These are phyloP conservation scores for Backusella circina DNA, from an alignment of 192 early-diverging fungal species.

Conservation along the genomic window DNA sequence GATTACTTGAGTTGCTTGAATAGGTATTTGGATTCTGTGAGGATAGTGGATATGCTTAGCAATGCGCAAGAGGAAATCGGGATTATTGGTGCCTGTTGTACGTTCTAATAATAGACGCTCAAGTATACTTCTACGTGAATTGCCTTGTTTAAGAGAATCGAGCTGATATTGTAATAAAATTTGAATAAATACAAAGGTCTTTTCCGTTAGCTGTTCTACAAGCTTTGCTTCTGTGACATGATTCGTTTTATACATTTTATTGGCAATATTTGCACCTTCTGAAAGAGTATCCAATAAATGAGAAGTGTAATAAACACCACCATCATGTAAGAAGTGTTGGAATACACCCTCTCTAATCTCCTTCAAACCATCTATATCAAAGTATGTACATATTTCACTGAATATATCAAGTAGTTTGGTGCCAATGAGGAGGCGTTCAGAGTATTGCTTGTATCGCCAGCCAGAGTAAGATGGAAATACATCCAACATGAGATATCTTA, in stretches of 20 bases:
- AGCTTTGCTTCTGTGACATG: slow-evolving; percentile 6
- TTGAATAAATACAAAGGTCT: slow-evolving; percentile 40
- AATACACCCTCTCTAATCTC: slow-evolving; percentile 34
- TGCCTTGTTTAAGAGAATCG: not conserved
- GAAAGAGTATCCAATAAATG: slow-evolving; percentile 44
- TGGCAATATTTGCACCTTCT: slow-evolving; percentile 32
- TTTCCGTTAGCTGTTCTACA: slow-evolving; percentile 28
- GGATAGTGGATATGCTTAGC: slow-evolving; percentile 35
- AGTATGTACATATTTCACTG: slow-evolving; percentile 15
- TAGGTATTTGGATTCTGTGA: slow-evolving; percentile 29
- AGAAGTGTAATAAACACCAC: slow-evolving; percentile 40
- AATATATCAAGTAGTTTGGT: slow-evolving; percentile 23
- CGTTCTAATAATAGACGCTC: slow-evolving; percentile 46
- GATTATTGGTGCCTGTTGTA: slow-evolving; percentile 30
- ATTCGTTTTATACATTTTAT: slow-evolving; percentile 28
- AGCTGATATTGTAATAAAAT: slow-evolving; percentile 29
- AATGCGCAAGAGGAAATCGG: slow-evolving; percentile 36
- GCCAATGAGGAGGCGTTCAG: slow-evolving; percentile 27
- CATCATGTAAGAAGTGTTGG: slow-evolving; percentile 45
- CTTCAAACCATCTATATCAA: slow-evolving; percentile 3
- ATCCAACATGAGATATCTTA: slow-evolving; percentile 22
- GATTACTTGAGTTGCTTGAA: slow-evolving; percentile 42
- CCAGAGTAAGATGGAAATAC: slow-evolving; percentile 31
- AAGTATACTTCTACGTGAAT: slow-evolving; percentile 24
- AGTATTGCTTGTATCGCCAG: slow-evolving; percentile 29